Evolutionary conservation across 1,284 basidiomycete species (phyloP).

Genomic region (Thelephora terrestris): DNA sequence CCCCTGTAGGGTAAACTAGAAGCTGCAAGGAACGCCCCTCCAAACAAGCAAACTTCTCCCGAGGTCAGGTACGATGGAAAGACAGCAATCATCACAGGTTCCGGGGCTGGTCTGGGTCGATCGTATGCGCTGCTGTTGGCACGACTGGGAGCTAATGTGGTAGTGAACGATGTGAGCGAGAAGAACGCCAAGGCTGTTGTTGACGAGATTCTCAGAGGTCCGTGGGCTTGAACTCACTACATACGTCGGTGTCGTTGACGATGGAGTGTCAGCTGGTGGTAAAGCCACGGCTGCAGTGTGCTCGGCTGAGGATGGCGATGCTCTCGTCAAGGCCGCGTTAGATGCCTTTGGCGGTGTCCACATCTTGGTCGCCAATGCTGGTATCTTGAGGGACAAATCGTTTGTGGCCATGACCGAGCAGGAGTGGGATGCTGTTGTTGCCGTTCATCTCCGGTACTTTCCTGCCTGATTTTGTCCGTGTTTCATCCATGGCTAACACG

Average conservation of each 20-base stretch:
- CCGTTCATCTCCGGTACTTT: conserved; percentile 70
- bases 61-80: conserved; percentile 80
- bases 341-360: conserved; percentile 89
- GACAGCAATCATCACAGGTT: conserved; percentile 92
- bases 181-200: conserved; percentile 81
- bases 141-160: conserved; percentile 88
- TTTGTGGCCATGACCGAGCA: conserved; percentile 84
- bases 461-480: background rate
- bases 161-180: conserved; percentile 92
- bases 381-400: conserved; percentile 87
- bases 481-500: conserved; percentile 3
- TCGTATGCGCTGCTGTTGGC: conserved; percentile 90
- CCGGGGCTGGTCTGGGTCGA: conserved; percentile 88
- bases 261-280: conserved; percentile 56
- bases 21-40: conserved; percentile 51
- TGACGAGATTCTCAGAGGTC: conserved; percentile 76
- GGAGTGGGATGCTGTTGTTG: conserved; percentile 92
- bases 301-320: conserved; percentile 88
- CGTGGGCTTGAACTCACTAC: conserved; percentile 10
- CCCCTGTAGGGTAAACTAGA: conserved; percentile 52
- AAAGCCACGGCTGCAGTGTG: conserved; percentile 80
- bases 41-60: conserved; percentile 67
- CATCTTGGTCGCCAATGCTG: conserved; percentile 89
- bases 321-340: conserved; percentile 80
- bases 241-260: background rate